Conservation (phyloP, 495 filamentous ascomycete species). For the Penicillium bovifimosum region DNA sequence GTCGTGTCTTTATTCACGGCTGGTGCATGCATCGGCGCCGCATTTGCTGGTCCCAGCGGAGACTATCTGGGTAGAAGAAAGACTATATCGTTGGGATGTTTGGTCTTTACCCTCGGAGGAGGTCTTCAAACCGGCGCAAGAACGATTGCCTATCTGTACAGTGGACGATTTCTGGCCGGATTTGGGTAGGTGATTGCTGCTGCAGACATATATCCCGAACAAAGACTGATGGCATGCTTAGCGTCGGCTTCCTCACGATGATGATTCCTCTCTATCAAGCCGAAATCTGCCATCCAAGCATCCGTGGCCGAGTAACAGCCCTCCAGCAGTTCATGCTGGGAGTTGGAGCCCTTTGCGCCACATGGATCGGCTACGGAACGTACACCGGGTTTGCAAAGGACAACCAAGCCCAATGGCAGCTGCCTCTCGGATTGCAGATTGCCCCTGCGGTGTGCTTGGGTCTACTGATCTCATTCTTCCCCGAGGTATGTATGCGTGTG, state of each 20-base stretch:
- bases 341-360: conserved; percentile 36
- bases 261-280: conserved; percentile 44
- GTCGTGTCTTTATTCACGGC: conserved; percentile 64
- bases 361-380: conserved; percentile 42
- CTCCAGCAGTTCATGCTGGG: conserved; percentile 45
- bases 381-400: conserved; percentile 45
- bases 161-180: conserved; percentile 41
- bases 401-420: conserved; percentile 38
- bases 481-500: conserved; percentile 35
- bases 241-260: conserved; percentile 58
- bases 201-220: not conserved
- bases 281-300: conserved; percentile 41
- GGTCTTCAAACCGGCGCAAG: conserved; percentile 38
- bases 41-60: conserved; percentile 33
- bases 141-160: conserved; percentile 33
- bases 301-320: conserved; percentile 38
- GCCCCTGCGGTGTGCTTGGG: conserved; percentile 38
- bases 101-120: conserved; percentile 42
- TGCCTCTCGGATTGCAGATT: conserved; percentile 40
- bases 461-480: conserved; percentile 40
- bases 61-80: conserved; percentile 37
- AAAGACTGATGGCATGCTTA: conserved; percentile 1
- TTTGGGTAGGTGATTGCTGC: conserved; percentile 46
- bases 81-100: conserved; percentile 40
- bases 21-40: conserved; percentile 41